These are phyloP conservation scores for Fulvia fulva DNA, from an alignment of 2,329 filamentous ascomycete genomes.

Conservation along the genomic window DNA sequence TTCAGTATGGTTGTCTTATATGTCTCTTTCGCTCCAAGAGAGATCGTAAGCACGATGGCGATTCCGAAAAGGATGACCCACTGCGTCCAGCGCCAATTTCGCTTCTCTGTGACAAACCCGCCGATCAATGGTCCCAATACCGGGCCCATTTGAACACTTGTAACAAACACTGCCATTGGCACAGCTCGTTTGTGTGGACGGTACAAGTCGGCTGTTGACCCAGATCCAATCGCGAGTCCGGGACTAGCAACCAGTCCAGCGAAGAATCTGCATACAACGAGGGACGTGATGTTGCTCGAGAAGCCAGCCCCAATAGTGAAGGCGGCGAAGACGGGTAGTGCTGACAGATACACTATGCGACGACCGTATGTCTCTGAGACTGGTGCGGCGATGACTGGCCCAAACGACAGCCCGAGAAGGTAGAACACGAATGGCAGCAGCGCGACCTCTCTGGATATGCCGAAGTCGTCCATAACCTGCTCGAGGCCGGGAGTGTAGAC, in stretches of 20 bases:
- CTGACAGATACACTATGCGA: constrained; percentile 48
- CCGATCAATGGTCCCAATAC: constrained; percentile 28
- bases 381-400: constrained; percentile 54
- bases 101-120: constrained; percentile 15
- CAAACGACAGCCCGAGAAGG: constrained; percentile 56
- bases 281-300: constrained; percentile 46
- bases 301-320: constrained; percentile 56
- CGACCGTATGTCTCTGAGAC: constrained; percentile 57
- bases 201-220: constrained; percentile 16
- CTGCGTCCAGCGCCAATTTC: constrained; percentile 25
- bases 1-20: constrained; percentile 48
- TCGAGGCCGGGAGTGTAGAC: constrained; percentile 16
- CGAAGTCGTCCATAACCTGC: constrained; percentile 51
- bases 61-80: constrained; percentile 32
- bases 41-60: constrained; percentile 31
- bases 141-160: constrained; percentile 4
- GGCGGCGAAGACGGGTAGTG: constrained; percentile 47
- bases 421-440: constrained; percentile 57
- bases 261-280: constrained; percentile 61
- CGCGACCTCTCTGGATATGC: constrained; percentile 52
- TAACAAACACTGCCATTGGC: constrained; percentile 10
- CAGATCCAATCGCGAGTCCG: constrained; percentile 36
- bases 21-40: constrained; percentile 44
- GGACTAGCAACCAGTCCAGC: constrained; percentile 67
- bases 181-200: constrained; percentile 8